Percentiles rank a stretch among this genome's conserved stretches.
Evolutionary conservation across 2,329 filamentous ascomycete genomes (phyloP).

Genomic region (Colletotrichum simmondsii): DNA sequence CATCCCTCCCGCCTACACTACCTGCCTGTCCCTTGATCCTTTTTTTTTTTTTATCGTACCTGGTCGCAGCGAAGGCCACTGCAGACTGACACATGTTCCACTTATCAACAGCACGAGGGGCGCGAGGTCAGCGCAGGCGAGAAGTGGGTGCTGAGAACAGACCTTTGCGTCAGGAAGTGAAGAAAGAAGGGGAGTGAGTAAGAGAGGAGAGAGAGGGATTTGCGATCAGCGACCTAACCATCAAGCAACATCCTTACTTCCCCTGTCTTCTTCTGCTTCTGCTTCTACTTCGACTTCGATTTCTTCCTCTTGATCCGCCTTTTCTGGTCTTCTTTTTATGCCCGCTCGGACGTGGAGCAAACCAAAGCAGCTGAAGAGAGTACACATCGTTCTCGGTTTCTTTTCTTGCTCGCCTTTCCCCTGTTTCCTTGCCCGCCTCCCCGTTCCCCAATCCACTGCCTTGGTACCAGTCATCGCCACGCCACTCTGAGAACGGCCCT

Average conservation of each 20-base stretch:
- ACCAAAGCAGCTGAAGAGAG: neutral
- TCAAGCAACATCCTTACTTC: constrained; percentile 1
- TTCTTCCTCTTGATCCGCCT: neutral
- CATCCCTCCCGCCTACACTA: constrained; percentile 1
- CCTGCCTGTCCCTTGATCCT: neutral
- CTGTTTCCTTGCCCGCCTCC: neutral
- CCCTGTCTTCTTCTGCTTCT: neutral
- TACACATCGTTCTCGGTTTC: neutral
- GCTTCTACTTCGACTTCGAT: neutral
- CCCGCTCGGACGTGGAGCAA: constrained; percentile 15
- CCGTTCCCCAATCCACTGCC: neutral
- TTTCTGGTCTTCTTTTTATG: neutral
- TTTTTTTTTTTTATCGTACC: constrained; percentile 3
- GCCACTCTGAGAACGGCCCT: neutral
- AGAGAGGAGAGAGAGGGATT: neutral
- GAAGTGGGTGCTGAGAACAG: constrained; percentile 91
- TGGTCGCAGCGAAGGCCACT: constrained; percentile 1
- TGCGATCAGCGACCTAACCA: neutral
- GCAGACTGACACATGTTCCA: constrained; percentile 30
- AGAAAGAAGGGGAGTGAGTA: neutral
- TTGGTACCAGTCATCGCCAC: neutral
- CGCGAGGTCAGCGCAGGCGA: constrained; percentile 82
- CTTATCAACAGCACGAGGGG: constrained; percentile 75
- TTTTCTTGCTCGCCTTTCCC: neutral
- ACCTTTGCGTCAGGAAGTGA: constrained; percentile 75